A percentile compares a stretch with the other conserved stretches of the same genome.
phyloP scores from a whole-genome alignment of 768 basidiomycete genomes.

The Trametes cingulata region DNA sequence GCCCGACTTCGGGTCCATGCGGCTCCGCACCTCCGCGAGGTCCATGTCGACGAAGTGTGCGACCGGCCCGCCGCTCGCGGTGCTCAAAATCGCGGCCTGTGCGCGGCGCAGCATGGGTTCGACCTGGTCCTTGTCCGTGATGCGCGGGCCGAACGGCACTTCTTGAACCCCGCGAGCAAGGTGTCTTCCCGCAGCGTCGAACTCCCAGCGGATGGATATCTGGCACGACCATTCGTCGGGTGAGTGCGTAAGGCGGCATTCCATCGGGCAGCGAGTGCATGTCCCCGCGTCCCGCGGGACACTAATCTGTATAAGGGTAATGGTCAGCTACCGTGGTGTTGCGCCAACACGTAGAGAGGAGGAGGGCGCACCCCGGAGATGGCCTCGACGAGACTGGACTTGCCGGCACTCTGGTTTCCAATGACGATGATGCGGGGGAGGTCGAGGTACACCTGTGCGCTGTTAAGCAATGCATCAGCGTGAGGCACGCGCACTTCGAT shows the following conservation, averaged over 20 bases:
- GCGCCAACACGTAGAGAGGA: not conserved
- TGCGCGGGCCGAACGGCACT: slow-evolving; percentile 41
- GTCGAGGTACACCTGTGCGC: slow-evolving; percentile 47
- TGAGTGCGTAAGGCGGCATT: slow-evolving; percentile 33
- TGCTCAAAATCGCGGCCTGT: slow-evolving; percentile 59
- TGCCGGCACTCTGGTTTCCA: slow-evolving; percentile 53
- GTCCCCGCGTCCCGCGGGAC: slow-evolving; percentile 38
- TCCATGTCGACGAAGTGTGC: slow-evolving; percentile 11
- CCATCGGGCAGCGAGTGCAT: slow-evolving; percentile 45
- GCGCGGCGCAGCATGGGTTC: slow-evolving; percentile 61
- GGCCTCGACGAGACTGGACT: slow-evolving; percentile 49
- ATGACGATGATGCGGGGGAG: slow-evolving; percentile 51
- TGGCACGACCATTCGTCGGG: slow-evolving; percentile 30
- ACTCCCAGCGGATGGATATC: slow-evolving; percentile 47
- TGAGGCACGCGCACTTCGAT: no score
- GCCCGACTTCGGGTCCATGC: no score
- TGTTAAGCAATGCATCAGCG: slow-evolving; percentile 18
- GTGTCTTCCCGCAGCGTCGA: no score
- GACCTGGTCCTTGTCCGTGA: slow-evolving; percentile 45
- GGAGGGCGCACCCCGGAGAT: slow-evolving; percentile 50
- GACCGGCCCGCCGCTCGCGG: slow-evolving; percentile 41
- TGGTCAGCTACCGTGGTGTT: not conserved
- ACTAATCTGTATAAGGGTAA: slow-evolving; percentile 16
- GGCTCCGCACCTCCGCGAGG: no score
- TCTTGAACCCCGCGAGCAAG: slow-evolving; percentile 28